Conservation (phyloP, 225 moss, liverwort and hornwort genomes). For the Asterella californica region DNA sequence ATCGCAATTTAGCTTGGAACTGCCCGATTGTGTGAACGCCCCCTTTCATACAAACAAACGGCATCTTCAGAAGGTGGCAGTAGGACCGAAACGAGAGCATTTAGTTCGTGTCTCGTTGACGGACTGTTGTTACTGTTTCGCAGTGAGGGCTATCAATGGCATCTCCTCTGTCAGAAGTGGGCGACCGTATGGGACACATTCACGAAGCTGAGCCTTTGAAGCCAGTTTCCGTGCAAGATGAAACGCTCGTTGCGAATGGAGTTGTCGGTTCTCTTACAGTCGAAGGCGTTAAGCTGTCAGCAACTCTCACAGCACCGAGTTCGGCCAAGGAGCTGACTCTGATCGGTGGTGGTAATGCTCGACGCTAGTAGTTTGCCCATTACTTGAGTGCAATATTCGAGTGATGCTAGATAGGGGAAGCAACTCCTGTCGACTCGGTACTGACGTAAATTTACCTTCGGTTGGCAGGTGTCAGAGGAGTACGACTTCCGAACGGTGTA, state of each 20-base stretch:
- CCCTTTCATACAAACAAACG: too few relatives aligned
- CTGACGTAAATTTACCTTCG: not conserved
- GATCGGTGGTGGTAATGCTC: slow-evolving; percentile 11
- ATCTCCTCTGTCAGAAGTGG: not conserved
- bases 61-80: too few relatives aligned
- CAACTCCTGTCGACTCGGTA: not conserved
- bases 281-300: slow-evolving; percentile 7
- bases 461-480: slow-evolving; percentile 5
- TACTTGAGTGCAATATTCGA: not conserved
- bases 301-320: not conserved
- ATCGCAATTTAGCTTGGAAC: too few relatives aligned
- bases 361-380: not conserved
- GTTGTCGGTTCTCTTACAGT: not conserved
- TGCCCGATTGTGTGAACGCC: too few relatives aligned
- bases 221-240: not conserved
- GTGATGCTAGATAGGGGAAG: not conserved
- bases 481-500: slow-evolving; percentile 8
- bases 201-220: not conserved
- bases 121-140: not conserved
- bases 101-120: too few relatives aligned
- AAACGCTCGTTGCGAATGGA: not conserved
- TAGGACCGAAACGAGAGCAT: too few relatives aligned
- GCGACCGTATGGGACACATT: not conserved
- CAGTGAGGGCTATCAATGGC: not conserved
- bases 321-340: not conserved